Conservation (phyloP, 2,329 filamentous ascomycete genomes). For the Colletotrichum spinosum region DNA sequence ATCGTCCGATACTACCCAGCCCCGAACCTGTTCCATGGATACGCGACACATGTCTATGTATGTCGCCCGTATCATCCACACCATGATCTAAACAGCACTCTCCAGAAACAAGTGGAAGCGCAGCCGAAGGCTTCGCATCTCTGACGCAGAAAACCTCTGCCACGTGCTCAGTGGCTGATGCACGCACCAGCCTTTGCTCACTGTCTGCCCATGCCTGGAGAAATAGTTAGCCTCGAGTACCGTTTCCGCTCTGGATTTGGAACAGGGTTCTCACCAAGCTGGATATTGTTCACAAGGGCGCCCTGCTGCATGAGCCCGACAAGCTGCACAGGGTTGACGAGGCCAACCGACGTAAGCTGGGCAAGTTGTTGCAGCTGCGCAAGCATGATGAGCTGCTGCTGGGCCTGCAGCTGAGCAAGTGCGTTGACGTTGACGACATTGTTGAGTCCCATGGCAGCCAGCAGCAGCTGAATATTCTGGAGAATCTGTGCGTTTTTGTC, state of each 20-base stretch:
- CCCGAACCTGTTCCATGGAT: too few relatives aligned
- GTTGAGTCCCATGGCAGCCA: slow-evolving; percentile 45
- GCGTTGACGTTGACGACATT: slow-evolving; percentile 42
- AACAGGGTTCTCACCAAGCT: slow-evolving; percentile 45
- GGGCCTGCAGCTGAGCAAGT: slow-evolving; percentile 44
- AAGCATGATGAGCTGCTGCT: slow-evolving; percentile 43
- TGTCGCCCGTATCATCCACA: too few relatives aligned
- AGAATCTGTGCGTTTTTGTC: slow-evolving; percentile 36
- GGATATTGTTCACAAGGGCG: slow-evolving; percentile 37
- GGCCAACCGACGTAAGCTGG: slow-evolving; percentile 41
- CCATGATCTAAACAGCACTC: too few relatives aligned
- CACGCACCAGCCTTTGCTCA: slow-evolving; percentile 20
- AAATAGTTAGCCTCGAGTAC: neutral
- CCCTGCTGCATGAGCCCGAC: slow-evolving; percentile 41
- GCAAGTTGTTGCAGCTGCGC: slow-evolving; percentile 44
- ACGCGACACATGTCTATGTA: too few relatives aligned
- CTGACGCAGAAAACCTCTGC: too few relatives aligned
- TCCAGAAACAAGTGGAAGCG: too few relatives aligned
- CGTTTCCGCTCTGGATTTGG: too few relatives aligned
- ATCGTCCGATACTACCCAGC: too few relatives aligned
- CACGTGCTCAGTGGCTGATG: too few relatives aligned
- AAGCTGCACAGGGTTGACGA: slow-evolving; percentile 41
- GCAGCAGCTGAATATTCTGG: slow-evolving; percentile 40
- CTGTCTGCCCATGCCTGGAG: slow-evolving; percentile 22
- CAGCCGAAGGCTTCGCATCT: too few relatives aligned